phyloP scores from a whole-genome alignment of 371 early-diverging fungal species.

The Rhizoclosmatium hyalinum region DNA sequence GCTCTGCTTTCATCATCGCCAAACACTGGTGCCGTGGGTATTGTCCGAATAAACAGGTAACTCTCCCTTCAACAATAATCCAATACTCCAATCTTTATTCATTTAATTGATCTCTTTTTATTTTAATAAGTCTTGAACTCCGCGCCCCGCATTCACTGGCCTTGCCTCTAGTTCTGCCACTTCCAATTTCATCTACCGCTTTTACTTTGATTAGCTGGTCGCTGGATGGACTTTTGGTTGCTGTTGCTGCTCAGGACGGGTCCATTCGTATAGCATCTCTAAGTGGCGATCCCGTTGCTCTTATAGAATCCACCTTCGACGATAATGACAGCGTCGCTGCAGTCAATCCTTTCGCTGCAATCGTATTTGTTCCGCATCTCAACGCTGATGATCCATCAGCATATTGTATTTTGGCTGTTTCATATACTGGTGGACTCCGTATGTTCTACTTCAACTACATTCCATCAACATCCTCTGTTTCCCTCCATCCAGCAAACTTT shows the following conservation, averaged over 20 bases:
- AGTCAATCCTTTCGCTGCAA: constrained; percentile 25
- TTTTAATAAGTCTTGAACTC: too few species aligned
- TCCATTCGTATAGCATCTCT: background rate
- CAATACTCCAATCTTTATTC: too few species aligned
- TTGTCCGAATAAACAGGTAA: too few species aligned
- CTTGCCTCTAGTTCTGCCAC: too few species aligned
- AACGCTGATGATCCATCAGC: constrained; percentile 18
- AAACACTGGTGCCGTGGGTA: too few species aligned
- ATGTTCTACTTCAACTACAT: background rate
- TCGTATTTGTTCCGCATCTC: constrained; percentile 7
- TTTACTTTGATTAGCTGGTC: background rate
- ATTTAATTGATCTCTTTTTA: too few species aligned
- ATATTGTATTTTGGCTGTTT: background rate
- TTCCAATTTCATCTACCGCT: too few species aligned
- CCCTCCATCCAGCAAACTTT: background rate
- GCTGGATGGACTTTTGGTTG: background rate
- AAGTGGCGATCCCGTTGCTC: background rate
- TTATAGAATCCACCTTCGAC: too few species aligned
- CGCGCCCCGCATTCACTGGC: too few species aligned
- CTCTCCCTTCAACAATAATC: too few species aligned
- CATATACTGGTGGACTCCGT: background rate
- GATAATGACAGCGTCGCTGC: background rate
- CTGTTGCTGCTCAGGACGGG: background rate
- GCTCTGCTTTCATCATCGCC: too few species aligned
- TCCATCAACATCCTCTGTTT: background rate